Base-by-base conservation (phyloP, 768 basidiomycete genomes). In the Hirschioporus abietinus region DNA sequence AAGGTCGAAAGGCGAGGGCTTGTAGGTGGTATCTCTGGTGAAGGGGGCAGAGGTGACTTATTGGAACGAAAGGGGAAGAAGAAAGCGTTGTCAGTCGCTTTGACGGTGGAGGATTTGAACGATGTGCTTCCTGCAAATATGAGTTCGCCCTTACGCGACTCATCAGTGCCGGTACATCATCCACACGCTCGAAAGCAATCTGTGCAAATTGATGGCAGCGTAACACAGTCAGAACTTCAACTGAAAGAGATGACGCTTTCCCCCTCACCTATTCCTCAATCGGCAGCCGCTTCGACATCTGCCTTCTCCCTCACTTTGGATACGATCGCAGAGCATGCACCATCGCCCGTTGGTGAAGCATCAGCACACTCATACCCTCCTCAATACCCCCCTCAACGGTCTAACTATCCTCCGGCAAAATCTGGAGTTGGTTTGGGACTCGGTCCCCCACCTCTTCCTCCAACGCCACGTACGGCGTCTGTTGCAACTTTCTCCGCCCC, bases 121-220 rank as follows among this genome's bases (percentile, higher is more conserved):
- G 71, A 67, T 26, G 68, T 65, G 63, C 34, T 67, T 12, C 30
- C 60, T 3, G 23, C 60, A 12, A 25, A 25, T 25, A 25, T 34
- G 25, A 25, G 25, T 61, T 61, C 60, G 60, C 30, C 60, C 25
- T 24, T 34, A 12, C 60, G 24, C 30, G 24, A 25, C 60, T 61
- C 60, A 61, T 61, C 60, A 61, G 60, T 34, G 23, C 78, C 85
- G 0, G 81, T 84, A 58, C 42, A 52, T 52, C 91, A 93, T 71
- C 91, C 91, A 0, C 91, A 93, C 68, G 91, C 89, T 0, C 85
- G 91, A 35, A 93, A 92, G 73, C 80, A 86, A 23, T 93, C 91
- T 20, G 76, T 91, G 3, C 66, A 12, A 18, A 61, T 86, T 12
- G 88, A 89, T 70, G 85, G 83, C 1, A 42, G 36, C 7, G 23